Conservation (phyloP, 345 rosid species). For the Excoecaria cochinchinensis region DNA sequence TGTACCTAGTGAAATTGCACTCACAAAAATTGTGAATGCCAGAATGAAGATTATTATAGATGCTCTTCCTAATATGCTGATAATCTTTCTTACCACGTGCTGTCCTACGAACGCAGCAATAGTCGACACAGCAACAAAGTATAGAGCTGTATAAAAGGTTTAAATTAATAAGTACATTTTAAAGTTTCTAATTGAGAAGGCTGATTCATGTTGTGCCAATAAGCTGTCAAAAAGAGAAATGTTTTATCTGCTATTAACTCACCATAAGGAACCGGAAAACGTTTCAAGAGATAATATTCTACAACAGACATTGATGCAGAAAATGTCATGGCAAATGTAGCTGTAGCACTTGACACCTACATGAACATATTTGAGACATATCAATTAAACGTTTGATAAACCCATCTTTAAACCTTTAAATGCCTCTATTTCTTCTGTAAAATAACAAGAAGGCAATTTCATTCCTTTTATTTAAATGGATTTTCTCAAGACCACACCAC, state of each 20-base stretch:
- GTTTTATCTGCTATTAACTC: constrained; percentile 10
- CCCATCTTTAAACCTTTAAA: not conserved
- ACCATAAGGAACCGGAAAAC: constrained; percentile 89
- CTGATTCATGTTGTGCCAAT: not conserved
- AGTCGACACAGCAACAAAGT: constrained; percentile 25
- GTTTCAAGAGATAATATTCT: constrained; percentile 76
- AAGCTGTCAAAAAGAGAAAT: not conserved
- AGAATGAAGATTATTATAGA: constrained; percentile 31
- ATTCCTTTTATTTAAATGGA: not conserved
- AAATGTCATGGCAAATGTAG: constrained; percentile 85
- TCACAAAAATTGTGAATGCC: constrained; percentile 24
- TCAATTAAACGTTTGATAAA: not conserved
- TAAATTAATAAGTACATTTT: not conserved
- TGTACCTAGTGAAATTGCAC: constrained; percentile 28
- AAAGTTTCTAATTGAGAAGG: too few relatives aligned
- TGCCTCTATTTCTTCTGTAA: not conserved
- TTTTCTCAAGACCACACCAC: not conserved
- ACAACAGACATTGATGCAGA: constrained; percentile 85
- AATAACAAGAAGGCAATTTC: not conserved
- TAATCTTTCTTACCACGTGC: constrained; percentile 22
- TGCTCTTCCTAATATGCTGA: constrained; percentile 28
- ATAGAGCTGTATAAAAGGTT: constrained; percentile 20
- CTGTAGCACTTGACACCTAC: constrained; percentile 82
- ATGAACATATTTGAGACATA: not conserved
- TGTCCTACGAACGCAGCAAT: constrained; percentile 30